Percentiles rank a stretch among this genome's conserved stretches.
These are phyloP conservation scores for Penicillium sp. DNA, from an alignment of 2,329 filamentous ascomycete species.

Conservation along the genomic window DNA sequence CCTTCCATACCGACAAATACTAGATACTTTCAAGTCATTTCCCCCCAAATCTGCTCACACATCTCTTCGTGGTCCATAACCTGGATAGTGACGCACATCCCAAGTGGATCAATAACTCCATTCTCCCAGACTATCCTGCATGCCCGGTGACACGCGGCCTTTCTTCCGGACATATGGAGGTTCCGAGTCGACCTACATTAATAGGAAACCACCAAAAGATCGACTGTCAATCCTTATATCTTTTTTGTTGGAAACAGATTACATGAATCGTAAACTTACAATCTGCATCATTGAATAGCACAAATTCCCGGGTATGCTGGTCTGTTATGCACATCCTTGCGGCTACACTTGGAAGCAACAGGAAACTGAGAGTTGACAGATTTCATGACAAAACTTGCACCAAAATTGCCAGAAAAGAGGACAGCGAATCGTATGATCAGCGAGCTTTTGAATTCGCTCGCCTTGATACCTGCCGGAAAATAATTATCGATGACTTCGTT, in stretches of 20 bases:
- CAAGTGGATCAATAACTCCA: not conserved
- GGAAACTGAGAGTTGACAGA: not conserved
- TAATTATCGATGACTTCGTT: not conserved
- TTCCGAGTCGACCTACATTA: constrained; percentile 4
- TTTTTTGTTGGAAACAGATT: not conserved
- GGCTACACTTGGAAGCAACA: not conserved
- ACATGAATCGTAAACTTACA: too few relatives aligned
- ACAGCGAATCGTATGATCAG: not conserved
- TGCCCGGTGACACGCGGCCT: constrained; percentile 11
- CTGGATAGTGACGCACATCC: not conserved
- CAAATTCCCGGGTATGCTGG: not conserved
- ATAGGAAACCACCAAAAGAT: constrained; percentile 8
- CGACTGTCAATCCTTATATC: constrained; percentile 2
- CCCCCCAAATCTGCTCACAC: not conserved
- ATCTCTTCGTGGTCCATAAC: constrained; percentile 2
- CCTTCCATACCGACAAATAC: not conserved
- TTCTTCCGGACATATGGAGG: not conserved
- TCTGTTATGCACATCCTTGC: constrained; percentile 1
- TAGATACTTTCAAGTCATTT: too few relatives aligned
- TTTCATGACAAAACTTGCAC: not conserved
- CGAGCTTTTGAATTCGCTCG: not conserved
- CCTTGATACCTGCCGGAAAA: not conserved
- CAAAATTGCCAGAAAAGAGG: not conserved
- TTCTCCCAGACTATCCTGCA: not conserved
- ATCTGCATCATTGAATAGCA: not conserved